These are phyloP conservation scores for Intubia oerlemansii DNA, from an alignment of 2,329 filamentous ascomycete species.

Conservation along the genomic window DNA sequence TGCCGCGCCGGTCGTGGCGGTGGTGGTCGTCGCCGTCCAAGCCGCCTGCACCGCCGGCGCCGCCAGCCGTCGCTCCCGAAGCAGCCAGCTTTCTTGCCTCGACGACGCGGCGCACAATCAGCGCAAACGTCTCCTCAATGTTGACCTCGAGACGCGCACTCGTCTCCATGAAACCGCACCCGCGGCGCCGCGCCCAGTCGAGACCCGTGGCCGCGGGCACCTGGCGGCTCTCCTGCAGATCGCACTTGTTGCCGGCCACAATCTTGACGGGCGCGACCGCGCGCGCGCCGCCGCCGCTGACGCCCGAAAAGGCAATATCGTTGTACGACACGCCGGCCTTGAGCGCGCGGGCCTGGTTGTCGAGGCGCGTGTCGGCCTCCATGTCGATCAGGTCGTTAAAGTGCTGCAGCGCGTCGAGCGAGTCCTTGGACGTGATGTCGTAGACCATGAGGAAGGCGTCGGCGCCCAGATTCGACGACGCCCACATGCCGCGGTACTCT, in stretches of 20 bases:
- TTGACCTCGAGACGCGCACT: constrained; percentile 69
- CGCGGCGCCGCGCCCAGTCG: constrained; percentile 52
- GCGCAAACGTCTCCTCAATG: constrained; percentile 72
- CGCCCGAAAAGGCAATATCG: constrained; percentile 1
- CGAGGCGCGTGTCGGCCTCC: constrained; percentile 48
- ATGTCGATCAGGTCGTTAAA: constrained; percentile 73
- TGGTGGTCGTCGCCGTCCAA: too few relatives aligned
- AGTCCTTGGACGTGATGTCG: constrained; percentile 55
- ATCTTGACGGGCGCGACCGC: constrained; percentile 63
- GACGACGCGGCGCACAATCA: constrained; percentile 39
- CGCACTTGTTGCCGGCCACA: constrained; percentile 73
- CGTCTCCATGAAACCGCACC: constrained; percentile 81
- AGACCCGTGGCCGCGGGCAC: constrained; percentile 50
- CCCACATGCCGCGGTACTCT: constrained; percentile 78
- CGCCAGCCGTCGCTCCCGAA: constrained; percentile 25
- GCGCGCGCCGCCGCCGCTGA: constrained; percentile 14
- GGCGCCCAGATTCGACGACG: constrained; percentile 52
- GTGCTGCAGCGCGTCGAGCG: constrained; percentile 50
- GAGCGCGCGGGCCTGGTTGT: constrained; percentile 34
- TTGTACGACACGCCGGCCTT: constrained; percentile 16
- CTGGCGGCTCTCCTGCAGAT: constrained; percentile 47
- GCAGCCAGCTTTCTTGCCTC: constrained; percentile 31
- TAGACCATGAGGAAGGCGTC: constrained; percentile 77
- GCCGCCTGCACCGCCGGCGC: too few relatives aligned
- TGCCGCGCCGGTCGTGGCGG: constrained; percentile 29